These are phyloP conservation scores for Mallotus repandus DNA, from an alignment of 441 rosid species.

Conservation along the genomic window DNA sequence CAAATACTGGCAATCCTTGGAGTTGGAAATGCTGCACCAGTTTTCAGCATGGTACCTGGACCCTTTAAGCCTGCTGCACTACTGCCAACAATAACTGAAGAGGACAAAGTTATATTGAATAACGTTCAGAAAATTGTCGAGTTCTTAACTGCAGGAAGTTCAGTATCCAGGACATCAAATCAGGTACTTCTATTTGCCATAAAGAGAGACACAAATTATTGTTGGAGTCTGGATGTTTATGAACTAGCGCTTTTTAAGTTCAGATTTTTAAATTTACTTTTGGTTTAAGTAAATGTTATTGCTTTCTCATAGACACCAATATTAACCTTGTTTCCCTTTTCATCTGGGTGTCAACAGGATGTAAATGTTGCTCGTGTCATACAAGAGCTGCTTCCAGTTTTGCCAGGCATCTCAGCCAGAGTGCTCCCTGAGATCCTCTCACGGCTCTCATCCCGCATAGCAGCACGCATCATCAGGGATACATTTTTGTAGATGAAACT, in stretches of 20 bases:
- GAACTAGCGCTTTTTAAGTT: not conserved
- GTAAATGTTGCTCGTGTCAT: constrained; percentile 53
- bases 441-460: constrained; percentile 74
- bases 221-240: not conserved
- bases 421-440: constrained; percentile 76
- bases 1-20: constrained; percentile 71
- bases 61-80: constrained; percentile 74
- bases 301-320: constrained; percentile 1
- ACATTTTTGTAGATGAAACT: constrained; percentile 41
- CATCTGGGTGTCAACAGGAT: constrained; percentile 37
- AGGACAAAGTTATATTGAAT: constrained; percentile 67
- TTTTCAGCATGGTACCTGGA: constrained; percentile 87
- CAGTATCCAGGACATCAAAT: constrained; percentile 50
- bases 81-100: constrained; percentile 78
- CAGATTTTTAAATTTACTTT: not conserved
- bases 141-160: constrained; percentile 77
- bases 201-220: not conserved
- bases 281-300: not conserved
- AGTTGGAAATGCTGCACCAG: constrained; percentile 56
- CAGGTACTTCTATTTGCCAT: constrained; percentile 46
- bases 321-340: not conserved
- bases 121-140: constrained; percentile 77
- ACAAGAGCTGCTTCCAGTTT: constrained; percentile 70
- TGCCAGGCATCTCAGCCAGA: constrained; percentile 79
- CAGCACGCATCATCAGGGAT: constrained; percentile 83